phyloP scores from a whole-genome alignment of 768 basidiomycete species.

The Hericium alpestre region DNA sequence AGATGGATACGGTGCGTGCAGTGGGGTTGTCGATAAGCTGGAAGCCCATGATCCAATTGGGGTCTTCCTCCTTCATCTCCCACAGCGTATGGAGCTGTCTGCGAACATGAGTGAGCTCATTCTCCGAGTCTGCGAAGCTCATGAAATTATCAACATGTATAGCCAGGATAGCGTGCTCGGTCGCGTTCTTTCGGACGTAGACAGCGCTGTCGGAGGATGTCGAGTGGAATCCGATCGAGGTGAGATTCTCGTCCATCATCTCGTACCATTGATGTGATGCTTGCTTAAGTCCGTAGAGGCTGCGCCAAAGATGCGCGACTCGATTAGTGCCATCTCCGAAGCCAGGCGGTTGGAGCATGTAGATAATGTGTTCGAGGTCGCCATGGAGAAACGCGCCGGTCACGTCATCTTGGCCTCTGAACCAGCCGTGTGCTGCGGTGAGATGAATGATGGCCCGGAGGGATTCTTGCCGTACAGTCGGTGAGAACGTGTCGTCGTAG shows the following conservation, averaged over 20 bases:
- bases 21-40: too few relatives aligned
- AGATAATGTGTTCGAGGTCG: conserved; percentile 16
- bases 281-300: conserved; percentile 30
- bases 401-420: conserved; percentile 28
- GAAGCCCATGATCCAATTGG: too few relatives aligned
- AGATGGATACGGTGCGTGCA: too few relatives aligned
- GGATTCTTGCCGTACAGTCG: conserved; percentile 29
- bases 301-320: conserved; percentile 8
- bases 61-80: too few relatives aligned
- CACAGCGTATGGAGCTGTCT: too few relatives aligned
- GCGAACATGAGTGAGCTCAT: too few relatives aligned
- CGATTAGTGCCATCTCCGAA: conserved; percentile 11
- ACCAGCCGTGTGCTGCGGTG: conserved; percentile 24
- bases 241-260: neutral
- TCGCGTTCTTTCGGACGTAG: neutral
- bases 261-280: conserved; percentile 25
- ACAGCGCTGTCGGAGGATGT: neutral
- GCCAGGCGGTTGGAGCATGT: conserved; percentile 26
- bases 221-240: neutral
- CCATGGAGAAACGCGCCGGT: conserved; percentile 32
- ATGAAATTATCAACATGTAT: neutral
- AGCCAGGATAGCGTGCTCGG: neutral
- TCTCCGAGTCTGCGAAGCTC: too few relatives aligned
- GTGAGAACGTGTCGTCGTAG: conserved; percentile 31
- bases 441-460: conserved; percentile 26